Percentiles rank a stretch among this genome's conserved stretches.
Conservation (phyloP, 108 stramenopile genomes). For the Pseudonitzschia pungens region DNA sequence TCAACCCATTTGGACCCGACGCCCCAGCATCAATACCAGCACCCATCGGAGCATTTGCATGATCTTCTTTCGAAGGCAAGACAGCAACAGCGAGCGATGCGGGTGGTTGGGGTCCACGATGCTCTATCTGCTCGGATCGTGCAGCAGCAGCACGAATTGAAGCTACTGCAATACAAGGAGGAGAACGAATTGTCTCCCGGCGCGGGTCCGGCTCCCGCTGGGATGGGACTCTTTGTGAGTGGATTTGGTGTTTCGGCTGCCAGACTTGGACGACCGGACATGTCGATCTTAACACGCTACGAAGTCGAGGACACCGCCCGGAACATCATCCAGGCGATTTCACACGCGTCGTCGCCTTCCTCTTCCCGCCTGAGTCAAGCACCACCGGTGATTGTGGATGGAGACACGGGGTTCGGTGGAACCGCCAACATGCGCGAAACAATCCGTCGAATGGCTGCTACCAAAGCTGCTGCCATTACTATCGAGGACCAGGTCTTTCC, state of each 20-base stretch:
- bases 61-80: not conserved
- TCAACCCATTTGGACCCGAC: not conserved
- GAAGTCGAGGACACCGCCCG: constrained; percentile 53
- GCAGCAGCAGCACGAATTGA: constrained; percentile 26
- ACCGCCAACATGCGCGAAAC: constrained; percentile 54
- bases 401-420: constrained; percentile 65
- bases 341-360: not conserved
- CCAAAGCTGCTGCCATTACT: constrained; percentile 55
- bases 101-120: constrained; percentile 52
- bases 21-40: not conserved
- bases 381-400: constrained; percentile 52
- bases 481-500: constrained; percentile 68
- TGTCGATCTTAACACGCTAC: constrained; percentile 43
- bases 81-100: constrained; percentile 19
- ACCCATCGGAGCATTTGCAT: constrained; percentile 3
- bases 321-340: constrained; percentile 15
- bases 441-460: constrained; percentile 39
- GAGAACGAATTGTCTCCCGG: not conserved
- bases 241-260: constrained; percentile 60
- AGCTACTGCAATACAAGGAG: not conserved
- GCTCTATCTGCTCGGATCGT: constrained; percentile 59
- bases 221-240: constrained; percentile 39
- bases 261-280: constrained; percentile 52
- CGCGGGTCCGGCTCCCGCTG: not conserved
- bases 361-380: not conserved